phyloP scores from a whole-genome alignment of 164 flowering plant genomes.

The Chimonanthus praecox region DNA sequence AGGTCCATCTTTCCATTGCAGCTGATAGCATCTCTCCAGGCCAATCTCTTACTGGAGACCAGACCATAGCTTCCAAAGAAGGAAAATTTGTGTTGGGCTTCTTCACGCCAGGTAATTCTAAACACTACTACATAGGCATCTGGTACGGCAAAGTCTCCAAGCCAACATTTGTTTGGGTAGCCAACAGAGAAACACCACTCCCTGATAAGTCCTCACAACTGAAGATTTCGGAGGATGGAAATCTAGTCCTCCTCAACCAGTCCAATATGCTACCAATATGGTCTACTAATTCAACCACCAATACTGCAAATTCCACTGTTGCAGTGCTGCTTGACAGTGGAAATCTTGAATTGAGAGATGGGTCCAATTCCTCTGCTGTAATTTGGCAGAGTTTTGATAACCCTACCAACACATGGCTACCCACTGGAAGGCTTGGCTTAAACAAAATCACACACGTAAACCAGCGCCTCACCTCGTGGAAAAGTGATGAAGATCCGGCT shows the following conservation, averaged over 20 bases:
- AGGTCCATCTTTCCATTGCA: background rate
- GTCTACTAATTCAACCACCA: slow-evolving; percentile 10
- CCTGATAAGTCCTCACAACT: slow-evolving; percentile 5
- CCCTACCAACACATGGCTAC: slow-evolving; percentile 17
- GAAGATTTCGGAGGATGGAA: slow-evolving; percentile 16
- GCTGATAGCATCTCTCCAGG: slow-evolving; percentile 11
- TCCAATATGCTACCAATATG: slow-evolving; percentile 4
- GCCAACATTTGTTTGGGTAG: slow-evolving; percentile 16
- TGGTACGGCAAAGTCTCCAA: slow-evolving; percentile 16
- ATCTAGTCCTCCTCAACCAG: slow-evolving; percentile 10
- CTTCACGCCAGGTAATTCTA: slow-evolving; percentile 15
- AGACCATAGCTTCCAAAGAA: slow-evolving; percentile 9
- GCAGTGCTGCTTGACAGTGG: slow-evolving; percentile 19
- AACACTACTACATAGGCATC: slow-evolving; percentile 12
- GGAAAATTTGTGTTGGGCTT: slow-evolving; percentile 13
- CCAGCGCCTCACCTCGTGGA: slow-evolving; percentile 14
- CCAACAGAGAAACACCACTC: slow-evolving; percentile 19
- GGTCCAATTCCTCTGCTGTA: slow-evolving; percentile 5
- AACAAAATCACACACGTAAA: slow-evolving; percentile 5
- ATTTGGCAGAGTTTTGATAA: slow-evolving; percentile 18
- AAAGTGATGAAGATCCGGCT: slow-evolving; percentile 16
- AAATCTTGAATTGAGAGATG: slow-evolving; percentile 24
- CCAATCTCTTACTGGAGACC: slow-evolving; percentile 12
- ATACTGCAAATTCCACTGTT: slow-evolving; percentile 2
- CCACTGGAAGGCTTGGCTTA: slow-evolving; percentile 12